Evolutionary conservation across 768 basidiomycete species (phyloP), one percentile per base, ranked within the genome.

Genomic region (Leccinum variicolor): DNA sequence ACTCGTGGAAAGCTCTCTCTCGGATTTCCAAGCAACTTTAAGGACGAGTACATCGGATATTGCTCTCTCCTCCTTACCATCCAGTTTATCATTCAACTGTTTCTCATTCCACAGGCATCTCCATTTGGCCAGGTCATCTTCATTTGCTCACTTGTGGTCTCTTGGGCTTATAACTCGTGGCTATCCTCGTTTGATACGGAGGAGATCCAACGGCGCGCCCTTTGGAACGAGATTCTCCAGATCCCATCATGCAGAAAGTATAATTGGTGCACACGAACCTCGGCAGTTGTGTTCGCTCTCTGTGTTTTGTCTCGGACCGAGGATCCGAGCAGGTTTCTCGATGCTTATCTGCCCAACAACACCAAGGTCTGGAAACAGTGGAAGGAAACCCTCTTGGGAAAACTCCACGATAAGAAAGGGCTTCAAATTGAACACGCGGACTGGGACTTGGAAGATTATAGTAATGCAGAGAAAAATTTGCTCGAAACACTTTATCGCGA

Each of bases 221-320:
- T 45, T 11, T 45, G 43, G 43, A 21, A 55, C 5, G 31, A 55
- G 17, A 26, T 55, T 33, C 48, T 58, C n/a, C 6, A 21, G 39
- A 21, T 6, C 11, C 41, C 57, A 5, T 17, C 9, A 48, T 17
- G 43, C 48, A 50, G 9, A 10, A 55, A 36, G 41, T 58, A 28
- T 15, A 26, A 4, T 19, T 46, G 55, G 33, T 8, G 31, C 4
- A 56, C 57, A 19, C 57, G 57, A 21, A 55, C 54, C 7, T 31
- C 57, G 14, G 57, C 54, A 17, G 57, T 58, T 28, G 50, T 58
- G 0, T 56, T 58, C 13, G 29, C 57, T 4, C 57, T 58, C 41
- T 55, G 57, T 15, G 48, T 50, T 31, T 54, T 58, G 11, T 43
- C 57, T 39, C 57, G 14, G 33, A 33, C 57, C 7, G 54, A 41